Evolutionary conservation across 495 filamentous ascomycete genomes (phyloP).

Genomic region (Trichoderma orchidacearum): DNA sequence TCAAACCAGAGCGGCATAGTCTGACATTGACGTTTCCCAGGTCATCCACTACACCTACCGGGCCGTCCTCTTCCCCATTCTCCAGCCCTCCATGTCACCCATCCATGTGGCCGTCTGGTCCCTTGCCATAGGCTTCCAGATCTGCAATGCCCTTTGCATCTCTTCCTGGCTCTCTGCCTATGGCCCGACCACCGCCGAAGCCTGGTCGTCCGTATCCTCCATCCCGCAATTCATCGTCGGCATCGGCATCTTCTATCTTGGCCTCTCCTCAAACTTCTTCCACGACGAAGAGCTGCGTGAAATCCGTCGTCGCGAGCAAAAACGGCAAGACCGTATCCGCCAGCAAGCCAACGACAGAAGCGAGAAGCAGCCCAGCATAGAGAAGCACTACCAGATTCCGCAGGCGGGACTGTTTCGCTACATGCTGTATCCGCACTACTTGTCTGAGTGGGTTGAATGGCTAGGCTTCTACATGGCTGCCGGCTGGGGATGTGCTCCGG

Average conservation of each 20-base stretch:
- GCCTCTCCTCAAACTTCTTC: conserved; percentile 69
- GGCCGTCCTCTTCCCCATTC: conserved; percentile 63
- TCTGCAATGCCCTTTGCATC: conserved; percentile 62
- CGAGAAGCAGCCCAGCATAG: conserved; percentile 29
- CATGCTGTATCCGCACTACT: conserved; percentile 84
- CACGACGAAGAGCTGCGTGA: conserved; percentile 69
- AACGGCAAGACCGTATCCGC: conserved; percentile 22
- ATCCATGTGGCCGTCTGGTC: conserved; percentile 53
- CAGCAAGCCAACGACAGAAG: conserved; percentile 8
- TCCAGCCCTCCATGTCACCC: conserved; percentile 84
- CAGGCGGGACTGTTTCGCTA: conserved; percentile 66
- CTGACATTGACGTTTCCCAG: conserved; percentile 7
- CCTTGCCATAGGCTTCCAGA: conserved; percentile 54
- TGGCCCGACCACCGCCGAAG: conserved; percentile 44
- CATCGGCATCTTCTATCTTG: conserved; percentile 38
- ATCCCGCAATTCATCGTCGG: conserved; percentile 30
- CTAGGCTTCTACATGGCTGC: conserved; percentile 66
- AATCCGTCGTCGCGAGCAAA: conserved; percentile 49
- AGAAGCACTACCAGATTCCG: conserved; percentile 87
- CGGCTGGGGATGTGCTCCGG: conserved; percentile 51
- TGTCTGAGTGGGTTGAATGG: conserved; percentile 96
- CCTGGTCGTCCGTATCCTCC: conserved; percentile 34
- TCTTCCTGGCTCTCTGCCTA: conserved; percentile 72
- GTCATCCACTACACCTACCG: conserved; percentile 80
- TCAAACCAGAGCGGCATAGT: too few relatives aligned